Evolutionary conservation across 257 asterid species (phyloP).

Genomic region (Linderniella brevidens): DNA sequence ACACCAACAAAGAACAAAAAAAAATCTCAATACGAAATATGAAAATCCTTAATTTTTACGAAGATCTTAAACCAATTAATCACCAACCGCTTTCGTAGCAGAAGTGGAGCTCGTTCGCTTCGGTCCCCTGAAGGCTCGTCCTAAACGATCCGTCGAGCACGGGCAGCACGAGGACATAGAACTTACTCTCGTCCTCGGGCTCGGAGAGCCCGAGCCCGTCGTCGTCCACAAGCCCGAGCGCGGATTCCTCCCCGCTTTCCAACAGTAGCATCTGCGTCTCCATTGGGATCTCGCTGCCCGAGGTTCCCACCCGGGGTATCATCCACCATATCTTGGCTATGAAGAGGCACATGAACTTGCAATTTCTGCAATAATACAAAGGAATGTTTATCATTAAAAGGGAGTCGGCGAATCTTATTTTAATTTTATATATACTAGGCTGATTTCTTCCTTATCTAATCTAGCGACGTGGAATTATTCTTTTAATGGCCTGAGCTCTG

Average conservation of each 20-base stretch:
- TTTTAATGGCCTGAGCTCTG: not conserved
- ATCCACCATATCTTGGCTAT: constrained; percentile 63
- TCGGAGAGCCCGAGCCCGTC: constrained; percentile 6
- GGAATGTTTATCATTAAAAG: not conserved
- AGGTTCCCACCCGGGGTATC: constrained; percentile 49
- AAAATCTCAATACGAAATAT: not conserved
- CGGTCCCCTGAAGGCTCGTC: constrained; percentile 40
- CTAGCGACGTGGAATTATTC: too few relatives aligned
- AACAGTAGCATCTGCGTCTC: constrained; percentile 61
- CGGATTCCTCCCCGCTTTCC: constrained; percentile 31
- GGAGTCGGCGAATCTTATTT: too few relatives aligned
- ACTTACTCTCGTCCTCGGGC: constrained; percentile 9
- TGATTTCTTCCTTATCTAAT: too few relatives aligned
- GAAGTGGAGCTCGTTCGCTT: constrained; percentile 29
- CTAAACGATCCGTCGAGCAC: constrained; percentile 49
- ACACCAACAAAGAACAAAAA: constrained; percentile 2
- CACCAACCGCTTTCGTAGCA: constrained; percentile 48
- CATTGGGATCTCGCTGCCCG: constrained; percentile 32
- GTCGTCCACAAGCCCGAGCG: constrained; percentile 8
- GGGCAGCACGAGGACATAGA: constrained; percentile 46
- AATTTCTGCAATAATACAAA: constrained; percentile 14
- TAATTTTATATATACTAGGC: too few relatives aligned
- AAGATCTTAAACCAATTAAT: not conserved
- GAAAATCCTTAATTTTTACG: not conserved
- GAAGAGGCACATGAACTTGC: constrained; percentile 42